Evolutionary conservation across 129 eudicot genomes (phyloP).

Genomic region (Tagetes patula): DNA sequence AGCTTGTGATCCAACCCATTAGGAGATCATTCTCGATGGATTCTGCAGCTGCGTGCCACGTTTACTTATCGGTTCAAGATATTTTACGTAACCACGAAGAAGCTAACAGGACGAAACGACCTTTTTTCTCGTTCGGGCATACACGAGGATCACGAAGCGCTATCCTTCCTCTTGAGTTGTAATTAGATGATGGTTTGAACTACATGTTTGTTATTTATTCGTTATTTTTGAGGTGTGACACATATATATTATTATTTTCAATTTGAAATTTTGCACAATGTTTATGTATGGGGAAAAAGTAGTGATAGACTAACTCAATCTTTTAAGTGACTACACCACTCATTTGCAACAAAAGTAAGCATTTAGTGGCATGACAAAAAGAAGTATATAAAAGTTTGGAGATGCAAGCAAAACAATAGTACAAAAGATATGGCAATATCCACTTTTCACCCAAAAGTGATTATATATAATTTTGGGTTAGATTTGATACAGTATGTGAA

Average conservation of each 20-base stretch:
- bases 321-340: not conserved
- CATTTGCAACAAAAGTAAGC: not conserved
- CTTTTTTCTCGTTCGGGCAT: conserved; percentile 73
- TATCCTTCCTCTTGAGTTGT: conserved; percentile 56
- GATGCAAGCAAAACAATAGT: conserved; percentile 2
- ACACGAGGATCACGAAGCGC: conserved; percentile 72
- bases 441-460: not conserved
- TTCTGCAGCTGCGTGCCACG: conserved; percentile 65
- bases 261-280: not conserved
- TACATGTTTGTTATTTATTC: conserved; percentile 5
- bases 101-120: conserved; percentile 55
- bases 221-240: conserved; percentile 20
- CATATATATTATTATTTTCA: conserved; percentile 1
- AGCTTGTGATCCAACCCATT: conserved; percentile 46
- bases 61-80: conserved; percentile 62
- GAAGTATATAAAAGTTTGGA: not conserved
- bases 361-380: conserved; percentile 7
- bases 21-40: conserved; percentile 94
- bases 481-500: not conserved
- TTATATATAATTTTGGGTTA: not conserved
- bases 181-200: conserved; percentile 9
- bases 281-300: not conserved
- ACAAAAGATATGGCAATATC: not conserved
- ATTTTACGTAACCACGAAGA: conserved; percentile 57
- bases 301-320: not conserved